Conservation (phyloP, 2,329 filamentous ascomycete species). For the Fusarium avenaceum region DNA sequence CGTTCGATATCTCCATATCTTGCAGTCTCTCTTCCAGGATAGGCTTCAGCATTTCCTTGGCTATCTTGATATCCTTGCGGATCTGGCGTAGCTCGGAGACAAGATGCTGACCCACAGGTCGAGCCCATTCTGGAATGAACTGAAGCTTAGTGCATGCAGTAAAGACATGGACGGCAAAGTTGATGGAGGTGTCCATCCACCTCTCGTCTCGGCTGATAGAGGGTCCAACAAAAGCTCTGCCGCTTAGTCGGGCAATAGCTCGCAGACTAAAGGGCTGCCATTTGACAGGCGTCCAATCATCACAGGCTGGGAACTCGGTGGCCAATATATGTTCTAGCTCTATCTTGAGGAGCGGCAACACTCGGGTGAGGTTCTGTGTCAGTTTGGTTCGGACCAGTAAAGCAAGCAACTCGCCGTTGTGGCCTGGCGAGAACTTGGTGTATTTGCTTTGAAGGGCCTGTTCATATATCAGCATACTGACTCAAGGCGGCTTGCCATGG, state of each 20-base stretch:
- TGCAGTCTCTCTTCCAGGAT: conserved; percentile 62
- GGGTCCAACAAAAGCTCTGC: conserved; percentile 66
- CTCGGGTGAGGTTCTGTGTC: conserved; percentile 62
- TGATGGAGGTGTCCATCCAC: conserved; percentile 67
- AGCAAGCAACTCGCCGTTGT: conserved; percentile 61
- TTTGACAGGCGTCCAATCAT: conserved; percentile 68
- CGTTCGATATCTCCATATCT: conserved; percentile 55
- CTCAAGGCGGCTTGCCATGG: neutral
- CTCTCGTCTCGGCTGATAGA: conserved; percentile 64
- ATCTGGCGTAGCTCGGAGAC: conserved; percentile 63
- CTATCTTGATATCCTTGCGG: conserved; percentile 58
- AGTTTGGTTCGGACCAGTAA: conserved; percentile 62
- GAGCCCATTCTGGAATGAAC: conserved; percentile 64
- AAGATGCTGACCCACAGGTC: conserved; percentile 61
- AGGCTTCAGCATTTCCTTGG: conserved; percentile 60
- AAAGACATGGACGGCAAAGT: conserved; percentile 65
- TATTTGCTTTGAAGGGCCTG: conserved; percentile 66
- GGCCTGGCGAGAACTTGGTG: conserved; percentile 63
- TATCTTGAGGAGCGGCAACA: conserved; percentile 61
- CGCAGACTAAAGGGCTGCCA: conserved; percentile 66
- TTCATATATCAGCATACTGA: conserved; percentile 10
- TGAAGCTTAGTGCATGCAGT: conserved; percentile 64
- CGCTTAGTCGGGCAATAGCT: conserved; percentile 66
- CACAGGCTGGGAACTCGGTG: conserved; percentile 63
- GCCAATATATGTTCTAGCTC: conserved; percentile 62